Percentiles rank a stretch among this genome's conserved stretches.
Conservation (phyloP, 2,329 filamentous ascomycete genomes). For the Apiospora koreana region DNA sequence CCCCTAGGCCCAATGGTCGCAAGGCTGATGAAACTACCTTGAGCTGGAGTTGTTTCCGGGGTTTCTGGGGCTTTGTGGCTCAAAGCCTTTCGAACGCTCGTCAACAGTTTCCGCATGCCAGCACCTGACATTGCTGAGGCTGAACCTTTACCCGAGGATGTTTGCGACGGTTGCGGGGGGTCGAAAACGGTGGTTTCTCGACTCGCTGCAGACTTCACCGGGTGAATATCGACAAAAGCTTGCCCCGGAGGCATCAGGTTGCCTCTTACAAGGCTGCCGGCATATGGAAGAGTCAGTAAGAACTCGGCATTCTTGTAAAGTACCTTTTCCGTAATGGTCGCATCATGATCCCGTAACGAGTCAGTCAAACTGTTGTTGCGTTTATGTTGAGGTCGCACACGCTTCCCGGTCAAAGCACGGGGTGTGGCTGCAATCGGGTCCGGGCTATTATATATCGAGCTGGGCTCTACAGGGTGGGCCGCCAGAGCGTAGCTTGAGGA, state of each 20-base stretch:
- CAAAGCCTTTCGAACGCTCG: constrained; percentile 80
- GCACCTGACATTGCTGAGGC: constrained; percentile 65
- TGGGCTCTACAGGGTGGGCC: constrained; percentile 59
- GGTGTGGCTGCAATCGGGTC: constrained; percentile 61
- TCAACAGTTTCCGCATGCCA: constrained; percentile 83
- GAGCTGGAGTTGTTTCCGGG: constrained; percentile 36
- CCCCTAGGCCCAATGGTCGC: constrained; percentile 52
- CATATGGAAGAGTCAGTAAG: constrained; percentile 65
- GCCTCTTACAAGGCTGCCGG: constrained; percentile 84
- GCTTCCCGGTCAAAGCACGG: constrained; percentile 58
- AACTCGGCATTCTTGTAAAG: constrained; percentile 57
- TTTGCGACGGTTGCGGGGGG: constrained; percentile 34
- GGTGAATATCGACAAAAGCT: constrained; percentile 71
- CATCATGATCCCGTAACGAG: constrained; percentile 70
- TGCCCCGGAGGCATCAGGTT: constrained; percentile 81
- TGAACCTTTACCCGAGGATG: constrained; percentile 44
- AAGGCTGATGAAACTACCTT: constrained; percentile 51
- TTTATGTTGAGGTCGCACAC: constrained; percentile 68
- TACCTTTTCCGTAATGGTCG: constrained; percentile 46
- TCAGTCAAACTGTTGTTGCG: constrained; percentile 87
- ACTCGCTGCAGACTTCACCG: constrained; percentile 45
- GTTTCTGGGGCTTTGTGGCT: constrained; percentile 57
- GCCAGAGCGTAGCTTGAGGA: constrained; percentile 45
- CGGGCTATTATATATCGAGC: constrained; percentile 44
- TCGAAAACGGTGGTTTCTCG: constrained; percentile 57